These are phyloP conservation scores for Aleurites moluccanus DNA, from an alignment of 441 rosid species.

Conservation along the genomic window DNA sequence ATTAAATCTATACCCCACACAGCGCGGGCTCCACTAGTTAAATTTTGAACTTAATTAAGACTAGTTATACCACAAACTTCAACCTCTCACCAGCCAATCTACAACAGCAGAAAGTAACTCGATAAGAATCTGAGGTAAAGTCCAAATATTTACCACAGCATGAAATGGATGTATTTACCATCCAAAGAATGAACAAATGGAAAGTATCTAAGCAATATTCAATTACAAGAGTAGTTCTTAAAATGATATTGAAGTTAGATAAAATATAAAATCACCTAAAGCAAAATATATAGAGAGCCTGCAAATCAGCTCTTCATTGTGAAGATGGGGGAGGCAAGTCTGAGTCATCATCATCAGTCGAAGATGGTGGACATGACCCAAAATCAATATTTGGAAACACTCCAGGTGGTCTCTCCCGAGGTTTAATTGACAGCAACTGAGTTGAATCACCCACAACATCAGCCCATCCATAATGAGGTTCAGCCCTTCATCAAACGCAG, in stretches of 20 bases:
- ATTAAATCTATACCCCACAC: too few relatives aligned
- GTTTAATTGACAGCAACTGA: conserved; percentile 78
- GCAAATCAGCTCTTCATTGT: conserved; percentile 20
- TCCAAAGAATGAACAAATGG: conserved; percentile 55
- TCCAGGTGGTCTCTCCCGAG: conserved; percentile 81
- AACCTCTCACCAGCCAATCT: not conserved
- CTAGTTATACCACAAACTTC: not conserved
- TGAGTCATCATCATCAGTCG: conserved; percentile 29
- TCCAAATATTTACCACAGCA: not conserved
- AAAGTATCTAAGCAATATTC: conserved; percentile 20
- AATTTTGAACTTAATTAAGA: not conserved
- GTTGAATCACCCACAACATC: conserved; percentile 90
- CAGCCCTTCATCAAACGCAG: conserved; percentile 56
- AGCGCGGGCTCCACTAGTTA: too few relatives aligned
- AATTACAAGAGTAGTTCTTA: conserved; percentile 17
- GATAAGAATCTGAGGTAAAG: not conserved
- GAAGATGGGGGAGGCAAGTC: conserved; percentile 30
- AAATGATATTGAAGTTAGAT: conserved; percentile 20
- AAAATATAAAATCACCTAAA: conserved; percentile 19
- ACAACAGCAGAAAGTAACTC: not conserved
- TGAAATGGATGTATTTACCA: conserved; percentile 19
- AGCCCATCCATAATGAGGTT: conserved; percentile 95
- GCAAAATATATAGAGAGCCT: conserved; percentile 15
- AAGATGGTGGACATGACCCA: conserved; percentile 52
- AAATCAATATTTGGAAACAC: conserved; percentile 68